Evolutionary conservation across 2,329 filamentous ascomycete genomes (phyloP).

Genomic region (Aspergillus fijiensis): DNA sequence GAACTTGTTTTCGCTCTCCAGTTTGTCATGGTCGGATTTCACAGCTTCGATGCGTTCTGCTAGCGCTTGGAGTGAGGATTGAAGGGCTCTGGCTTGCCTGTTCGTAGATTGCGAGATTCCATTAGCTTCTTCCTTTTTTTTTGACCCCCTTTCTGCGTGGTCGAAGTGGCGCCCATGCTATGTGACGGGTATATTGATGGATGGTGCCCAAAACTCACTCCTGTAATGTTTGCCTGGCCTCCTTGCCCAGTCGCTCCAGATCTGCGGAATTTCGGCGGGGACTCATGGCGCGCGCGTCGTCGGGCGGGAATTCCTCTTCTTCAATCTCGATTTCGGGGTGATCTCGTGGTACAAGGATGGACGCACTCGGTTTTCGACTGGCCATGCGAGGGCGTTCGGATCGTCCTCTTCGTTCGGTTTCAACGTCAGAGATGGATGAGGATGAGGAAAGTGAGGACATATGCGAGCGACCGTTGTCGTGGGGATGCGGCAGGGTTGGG

Average conservation of each 20-base stretch:
- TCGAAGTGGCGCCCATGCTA: too few species aligned
- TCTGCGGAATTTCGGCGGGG: slow-evolving; percentile 87
- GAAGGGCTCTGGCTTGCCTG: slow-evolving; percentile 84
- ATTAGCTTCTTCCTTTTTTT: background rate
- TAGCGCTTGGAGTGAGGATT: slow-evolving; percentile 84
- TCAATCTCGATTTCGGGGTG: slow-evolving; percentile 70
- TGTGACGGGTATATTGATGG: background rate
- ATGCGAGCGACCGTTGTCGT: slow-evolving; percentile 40
- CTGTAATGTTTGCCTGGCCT: slow-evolving; percentile 67
- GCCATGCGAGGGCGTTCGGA: slow-evolving; percentile 65
- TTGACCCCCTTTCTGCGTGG: too few species aligned
- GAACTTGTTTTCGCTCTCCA: slow-evolving; percentile 96
- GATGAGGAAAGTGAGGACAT: slow-evolving; percentile 46
- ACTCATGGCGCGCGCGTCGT: slow-evolving; percentile 93
- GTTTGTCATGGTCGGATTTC: slow-evolving; percentile 90
- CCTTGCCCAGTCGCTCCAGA: slow-evolving; percentile 79
- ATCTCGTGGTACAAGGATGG: slow-evolving; percentile 78
- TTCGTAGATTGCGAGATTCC: background rate
- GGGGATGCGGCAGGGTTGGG: slow-evolving; percentile 41
- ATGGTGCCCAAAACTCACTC: slow-evolving; percentile 49
- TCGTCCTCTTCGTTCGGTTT: slow-evolving; percentile 45
- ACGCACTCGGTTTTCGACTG: slow-evolving; percentile 75
- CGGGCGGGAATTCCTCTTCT: slow-evolving; percentile 75
- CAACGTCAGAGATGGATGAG: slow-evolving; percentile 50
- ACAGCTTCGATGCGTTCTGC: slow-evolving; percentile 94